Conservation (phyloP, 192 early-diverging fungal genomes). For the Chytriomyces sp. region DNA sequence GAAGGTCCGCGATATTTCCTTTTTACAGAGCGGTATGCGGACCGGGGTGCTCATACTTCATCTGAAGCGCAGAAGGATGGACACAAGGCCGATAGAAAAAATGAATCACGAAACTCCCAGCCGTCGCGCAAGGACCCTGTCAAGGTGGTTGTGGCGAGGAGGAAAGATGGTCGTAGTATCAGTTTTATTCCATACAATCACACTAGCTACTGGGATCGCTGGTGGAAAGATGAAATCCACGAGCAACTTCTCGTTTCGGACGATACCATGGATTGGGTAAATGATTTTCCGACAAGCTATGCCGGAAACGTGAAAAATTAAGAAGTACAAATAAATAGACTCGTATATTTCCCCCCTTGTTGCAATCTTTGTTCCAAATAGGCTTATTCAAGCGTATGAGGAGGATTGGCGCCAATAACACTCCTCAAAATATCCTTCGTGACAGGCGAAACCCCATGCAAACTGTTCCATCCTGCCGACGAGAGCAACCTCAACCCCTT, state of each 20-base stretch:
- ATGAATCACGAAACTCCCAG: background rate
- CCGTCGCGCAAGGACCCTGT: background rate
- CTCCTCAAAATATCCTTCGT: background rate
- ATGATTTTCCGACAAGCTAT: no score
- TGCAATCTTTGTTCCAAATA: no score
- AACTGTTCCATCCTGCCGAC: background rate
- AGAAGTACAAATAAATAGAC: no score
- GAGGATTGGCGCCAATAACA: no score
- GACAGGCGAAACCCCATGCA: background rate
- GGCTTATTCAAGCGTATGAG: no score
- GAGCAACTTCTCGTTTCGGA: no score
- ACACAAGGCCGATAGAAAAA: background rate
- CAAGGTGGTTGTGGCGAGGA: background rate
- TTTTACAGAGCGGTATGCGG: background rate
- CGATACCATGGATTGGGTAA: no score
- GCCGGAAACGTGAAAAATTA: no score
- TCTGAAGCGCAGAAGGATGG: no score
- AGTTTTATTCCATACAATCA: background rate
- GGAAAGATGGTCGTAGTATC: background rate
- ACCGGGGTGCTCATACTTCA: background rate
- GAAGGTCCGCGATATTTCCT: slow-evolving; percentile 11
- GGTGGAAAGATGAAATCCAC: no score
- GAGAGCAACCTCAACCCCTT: background rate
- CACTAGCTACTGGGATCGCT: background rate
- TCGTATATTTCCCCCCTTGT: no score